These are phyloP conservation scores for Ocimum tenuiflorum DNA, from an alignment of 257 asterid genomes.

Conservation along the genomic window DNA sequence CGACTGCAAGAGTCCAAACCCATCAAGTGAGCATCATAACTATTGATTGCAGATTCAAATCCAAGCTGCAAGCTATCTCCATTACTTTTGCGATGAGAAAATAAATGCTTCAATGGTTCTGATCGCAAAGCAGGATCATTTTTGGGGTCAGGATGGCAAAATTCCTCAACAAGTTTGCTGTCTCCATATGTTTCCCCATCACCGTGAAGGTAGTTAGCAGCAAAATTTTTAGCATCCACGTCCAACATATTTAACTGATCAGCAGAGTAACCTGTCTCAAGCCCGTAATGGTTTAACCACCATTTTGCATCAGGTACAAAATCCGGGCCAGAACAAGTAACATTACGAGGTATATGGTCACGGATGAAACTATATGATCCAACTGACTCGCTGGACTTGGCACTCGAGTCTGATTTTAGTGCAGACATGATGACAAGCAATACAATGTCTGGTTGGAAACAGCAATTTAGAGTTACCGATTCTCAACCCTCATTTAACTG, in stretches of 20 bases:
- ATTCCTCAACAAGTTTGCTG: slow-evolving; percentile 39
- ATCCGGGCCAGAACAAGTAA: slow-evolving; percentile 25
- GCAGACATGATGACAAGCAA: slow-evolving; percentile 34
- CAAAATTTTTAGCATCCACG: slow-evolving; percentile 24
- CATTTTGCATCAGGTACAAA: slow-evolving; percentile 19
- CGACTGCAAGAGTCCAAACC: slow-evolving; percentile 18
- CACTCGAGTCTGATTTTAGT: slow-evolving; percentile 23
- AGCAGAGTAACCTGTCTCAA: slow-evolving; percentile 21
- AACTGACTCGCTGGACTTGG: slow-evolving; percentile 32
- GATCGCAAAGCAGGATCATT: slow-evolving; percentile 26
- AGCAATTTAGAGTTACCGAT: neutral
- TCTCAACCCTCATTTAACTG: slow-evolving; percentile 14
- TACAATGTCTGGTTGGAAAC: neutral
- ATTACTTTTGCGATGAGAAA: slow-evolving; percentile 21
- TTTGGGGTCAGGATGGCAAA: slow-evolving; percentile 26
- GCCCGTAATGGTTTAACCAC: slow-evolving; percentile 25
- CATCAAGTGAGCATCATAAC: slow-evolving; percentile 19
- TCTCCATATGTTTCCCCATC: slow-evolving; percentile 25
- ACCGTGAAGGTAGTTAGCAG: slow-evolving; percentile 20
- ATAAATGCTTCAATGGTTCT: slow-evolving; percentile 25
- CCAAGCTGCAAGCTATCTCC: slow-evolving; percentile 26
- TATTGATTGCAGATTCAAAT: slow-evolving; percentile 22
- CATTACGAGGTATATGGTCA: slow-evolving; percentile 20
- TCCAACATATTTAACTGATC: slow-evolving; percentile 24
- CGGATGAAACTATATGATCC: slow-evolving; percentile 27